phyloP scores from a whole-genome alignment of 2,329 filamentous ascomycete species.

The Elsinoe necatrix region DNA sequence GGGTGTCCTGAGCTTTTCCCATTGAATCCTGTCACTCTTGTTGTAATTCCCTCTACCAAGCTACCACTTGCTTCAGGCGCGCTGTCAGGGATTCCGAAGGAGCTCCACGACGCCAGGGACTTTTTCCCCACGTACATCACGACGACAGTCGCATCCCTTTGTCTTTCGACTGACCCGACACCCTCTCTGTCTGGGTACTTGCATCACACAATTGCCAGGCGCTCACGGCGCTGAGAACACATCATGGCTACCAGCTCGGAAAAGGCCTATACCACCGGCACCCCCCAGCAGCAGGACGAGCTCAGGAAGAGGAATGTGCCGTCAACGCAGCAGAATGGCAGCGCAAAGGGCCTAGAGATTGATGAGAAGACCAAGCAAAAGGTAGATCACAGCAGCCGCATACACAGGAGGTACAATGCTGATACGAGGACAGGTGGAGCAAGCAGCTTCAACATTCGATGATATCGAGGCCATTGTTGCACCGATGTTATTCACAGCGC shows the following conservation, averaged over 20 bases:
- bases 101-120: slow-evolving; percentile 13
- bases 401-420: background rate
- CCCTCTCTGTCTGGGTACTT: background rate
- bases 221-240: slow-evolving; percentile 11
- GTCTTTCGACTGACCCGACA: background rate
- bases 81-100: background rate
- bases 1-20: background rate
- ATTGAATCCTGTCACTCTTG: background rate
- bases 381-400: slow-evolving; percentile 27
- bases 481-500: slow-evolving; percentile 54
- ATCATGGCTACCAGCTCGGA: slow-evolving; percentile 21
- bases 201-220: background rate
- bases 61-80: background rate
- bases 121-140: slow-evolving; percentile 13
- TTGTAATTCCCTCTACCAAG: background rate
- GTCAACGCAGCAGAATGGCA: slow-evolving; percentile 26
- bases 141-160: background rate
- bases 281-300: slow-evolving; percentile 36
- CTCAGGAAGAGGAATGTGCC: slow-evolving; percentile 40
- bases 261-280: slow-evolving; percentile 29
- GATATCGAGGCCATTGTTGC: slow-evolving; percentile 55
- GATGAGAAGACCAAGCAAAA: slow-evolving; percentile 42
- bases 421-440: slow-evolving; percentile 34
- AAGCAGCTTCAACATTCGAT: slow-evolving; percentile 54
- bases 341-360: slow-evolving; percentile 26